Percentiles rank a stretch among this genome's conserved stretches.
These are phyloP conservation scores for Dioscorea zingiberensis DNA, from an alignment of 106 monocot genomes.

Conservation along the genomic window DNA sequence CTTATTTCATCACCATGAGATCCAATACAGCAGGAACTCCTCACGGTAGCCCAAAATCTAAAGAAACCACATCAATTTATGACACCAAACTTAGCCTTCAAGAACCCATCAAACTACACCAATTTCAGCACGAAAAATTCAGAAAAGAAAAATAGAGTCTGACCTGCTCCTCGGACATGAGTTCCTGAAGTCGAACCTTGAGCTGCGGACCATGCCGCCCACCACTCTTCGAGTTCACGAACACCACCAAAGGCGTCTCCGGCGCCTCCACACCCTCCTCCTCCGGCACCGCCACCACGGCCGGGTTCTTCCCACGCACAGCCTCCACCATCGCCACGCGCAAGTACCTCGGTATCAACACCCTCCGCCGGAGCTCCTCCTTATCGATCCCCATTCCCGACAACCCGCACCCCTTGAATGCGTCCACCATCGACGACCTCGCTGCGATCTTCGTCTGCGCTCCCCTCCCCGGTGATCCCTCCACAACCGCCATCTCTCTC, in stretches of 20 bases:
- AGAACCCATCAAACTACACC: too few species aligned
- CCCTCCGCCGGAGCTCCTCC: constrained; percentile 33
- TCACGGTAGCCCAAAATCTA: too few species aligned
- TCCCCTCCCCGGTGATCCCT: background rate
- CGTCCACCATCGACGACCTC: constrained; percentile 31
- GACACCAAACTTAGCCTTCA: too few species aligned
- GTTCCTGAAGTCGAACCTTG: constrained; percentile 47
- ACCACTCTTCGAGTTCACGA: constrained; percentile 61
- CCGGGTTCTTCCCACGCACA: constrained; percentile 21
- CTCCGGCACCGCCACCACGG: background rate
- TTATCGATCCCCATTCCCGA: constrained; percentile 23
- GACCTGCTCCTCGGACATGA: constrained; percentile 61
- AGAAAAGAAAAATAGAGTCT: background rate
- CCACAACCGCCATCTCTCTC: background rate
- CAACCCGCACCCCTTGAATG: constrained; percentile 23
- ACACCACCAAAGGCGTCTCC: constrained; percentile 55
- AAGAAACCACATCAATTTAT: too few species aligned
- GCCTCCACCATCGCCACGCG: constrained; percentile 40
- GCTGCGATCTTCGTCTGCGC: constrained; percentile 1
- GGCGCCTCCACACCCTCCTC: constrained; percentile 8
- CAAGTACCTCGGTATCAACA: constrained; percentile 34
- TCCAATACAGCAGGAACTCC: too few species aligned
- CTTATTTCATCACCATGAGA: too few species aligned
- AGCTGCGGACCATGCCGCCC: constrained; percentile 59
- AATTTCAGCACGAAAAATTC: background rate